Conservation (phyloP, 2,329 filamentous ascomycete species). For the Metarhizium robertsii region DNA sequence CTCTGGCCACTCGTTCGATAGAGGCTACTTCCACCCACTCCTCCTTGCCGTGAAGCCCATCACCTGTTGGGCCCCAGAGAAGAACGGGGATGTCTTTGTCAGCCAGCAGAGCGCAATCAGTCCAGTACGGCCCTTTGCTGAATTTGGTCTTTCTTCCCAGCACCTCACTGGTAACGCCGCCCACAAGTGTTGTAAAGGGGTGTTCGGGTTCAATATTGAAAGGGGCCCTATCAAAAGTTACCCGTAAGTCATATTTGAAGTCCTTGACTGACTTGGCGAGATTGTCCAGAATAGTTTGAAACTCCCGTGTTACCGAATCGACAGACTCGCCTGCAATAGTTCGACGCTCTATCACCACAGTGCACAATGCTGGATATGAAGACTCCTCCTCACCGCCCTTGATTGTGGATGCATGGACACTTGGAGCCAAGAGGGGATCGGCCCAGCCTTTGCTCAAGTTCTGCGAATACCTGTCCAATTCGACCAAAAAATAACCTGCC, state of each 20-base stretch:
- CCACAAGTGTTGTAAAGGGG: constrained; percentile 26
- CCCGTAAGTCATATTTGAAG: constrained; percentile 30
- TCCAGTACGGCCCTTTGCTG: constrained; percentile 32
- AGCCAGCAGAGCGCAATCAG: constrained; percentile 38
- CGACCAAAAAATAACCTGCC: constrained; percentile 35
- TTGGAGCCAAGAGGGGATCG: constrained; percentile 25
- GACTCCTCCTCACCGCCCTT: constrained; percentile 41
- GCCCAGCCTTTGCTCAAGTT: constrained; percentile 18
- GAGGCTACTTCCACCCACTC: constrained; percentile 40
- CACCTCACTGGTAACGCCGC: constrained; percentile 15
- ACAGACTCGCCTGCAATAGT: constrained; percentile 35
- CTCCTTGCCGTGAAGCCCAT: constrained; percentile 39
- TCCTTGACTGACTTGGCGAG: constrained; percentile 21
- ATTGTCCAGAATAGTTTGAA: constrained; percentile 25
- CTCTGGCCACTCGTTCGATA: constrained; percentile 22
- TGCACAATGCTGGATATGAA: constrained; percentile 41
- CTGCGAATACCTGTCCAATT: constrained; percentile 32
- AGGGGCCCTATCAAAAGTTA: constrained; percentile 32
- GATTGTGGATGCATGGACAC: constrained; percentile 38
- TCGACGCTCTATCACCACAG: constrained; percentile 37
- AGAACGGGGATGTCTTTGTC: constrained; percentile 34
- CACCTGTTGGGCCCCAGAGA: constrained; percentile 36
- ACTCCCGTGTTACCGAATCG: constrained; percentile 25
- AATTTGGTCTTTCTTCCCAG: constrained; percentile 19
- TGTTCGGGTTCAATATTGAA: constrained; percentile 31